These are phyloP conservation scores for Gastrolobium villosum DNA, from an alignment of 306 rosid genomes.

Conservation along the genomic window DNA sequence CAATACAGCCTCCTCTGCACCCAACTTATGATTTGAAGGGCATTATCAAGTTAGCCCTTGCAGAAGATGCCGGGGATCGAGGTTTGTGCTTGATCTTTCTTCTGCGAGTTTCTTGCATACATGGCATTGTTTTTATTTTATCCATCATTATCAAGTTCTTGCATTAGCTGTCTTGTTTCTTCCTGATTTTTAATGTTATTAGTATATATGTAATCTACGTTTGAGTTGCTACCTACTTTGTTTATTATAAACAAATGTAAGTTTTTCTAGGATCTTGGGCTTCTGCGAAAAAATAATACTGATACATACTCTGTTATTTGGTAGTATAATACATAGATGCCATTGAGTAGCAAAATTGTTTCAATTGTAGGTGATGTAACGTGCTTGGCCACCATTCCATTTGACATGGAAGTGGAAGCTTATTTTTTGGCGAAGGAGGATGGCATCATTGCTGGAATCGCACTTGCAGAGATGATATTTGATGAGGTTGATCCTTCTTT, in stretches of 20 bases:
- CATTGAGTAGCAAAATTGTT: conserved; percentile 40
- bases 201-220: neutral
- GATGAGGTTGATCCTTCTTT: conserved; percentile 88
- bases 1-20: conserved; percentile 81
- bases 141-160: neutral
- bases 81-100: conserved; percentile 57
- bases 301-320: conserved; percentile 10
- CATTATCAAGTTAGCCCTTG: conserved; percentile 78
- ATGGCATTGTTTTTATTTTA: too few relatives aligned
- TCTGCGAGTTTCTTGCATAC: neutral
- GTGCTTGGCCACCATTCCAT: conserved; percentile 83
- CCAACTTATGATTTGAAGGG: conserved; percentile 90
- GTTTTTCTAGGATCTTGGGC: neutral
- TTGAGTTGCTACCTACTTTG: conserved; percentile 8
- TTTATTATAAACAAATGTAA: neutral
- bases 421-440: conserved; percentile 93
- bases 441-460: conserved; percentile 84
- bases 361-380: conserved; percentile 82
- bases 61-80: conserved; percentile 85
- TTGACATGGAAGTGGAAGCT: conserved; percentile 87
- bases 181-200: neutral
- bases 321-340: conserved; percentile 26
- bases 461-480: conserved; percentile 86
- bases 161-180: neutral
- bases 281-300: neutral